These are phyloP conservation scores for Plectosphaerella cucumerina DNA, from an alignment of 2,329 filamentous ascomycete genomes.

Conservation along the genomic window DNA sequence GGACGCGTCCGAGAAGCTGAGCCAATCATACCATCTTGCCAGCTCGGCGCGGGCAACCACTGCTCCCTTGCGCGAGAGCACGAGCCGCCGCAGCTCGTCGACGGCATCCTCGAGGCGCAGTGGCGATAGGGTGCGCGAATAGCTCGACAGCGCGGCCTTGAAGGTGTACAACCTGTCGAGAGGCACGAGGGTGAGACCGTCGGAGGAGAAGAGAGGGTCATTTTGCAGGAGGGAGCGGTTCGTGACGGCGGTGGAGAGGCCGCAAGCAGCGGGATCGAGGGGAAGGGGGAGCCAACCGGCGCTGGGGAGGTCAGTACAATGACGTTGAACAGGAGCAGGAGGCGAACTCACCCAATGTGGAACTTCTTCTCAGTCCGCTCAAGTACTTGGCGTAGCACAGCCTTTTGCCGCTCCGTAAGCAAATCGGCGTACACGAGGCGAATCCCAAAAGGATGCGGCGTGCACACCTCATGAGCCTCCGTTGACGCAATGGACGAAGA, in stretches of 20 bases:
- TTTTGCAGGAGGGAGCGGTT: slow-evolving; percentile 55
- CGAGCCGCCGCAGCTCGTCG: slow-evolving; percentile 56
- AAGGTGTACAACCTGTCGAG: slow-evolving; percentile 62
- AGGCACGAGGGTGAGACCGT: slow-evolving; percentile 54
- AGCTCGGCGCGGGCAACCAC: slow-evolving; percentile 48
- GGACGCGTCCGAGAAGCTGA: slow-evolving; percentile 46
- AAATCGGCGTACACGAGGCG: slow-evolving; percentile 44
- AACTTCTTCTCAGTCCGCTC: slow-evolving; percentile 47
- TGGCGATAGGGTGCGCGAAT: slow-evolving; percentile 41
- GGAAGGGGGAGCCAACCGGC: slow-evolving; percentile 39
- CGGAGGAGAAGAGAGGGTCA: slow-evolving; percentile 55
- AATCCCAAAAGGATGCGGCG: slow-evolving; percentile 40
- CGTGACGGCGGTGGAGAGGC: slow-evolving; percentile 48
- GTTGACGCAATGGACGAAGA: slow-evolving; percentile 35
- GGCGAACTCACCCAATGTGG: slow-evolving; percentile 16
- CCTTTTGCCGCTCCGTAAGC: slow-evolving; percentile 42
- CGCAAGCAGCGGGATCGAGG: slow-evolving; percentile 35
- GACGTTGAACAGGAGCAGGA: not conserved
- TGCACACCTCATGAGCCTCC: slow-evolving; percentile 22
- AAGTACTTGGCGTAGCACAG: slow-evolving; percentile 42
- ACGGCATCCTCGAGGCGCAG: slow-evolving; percentile 55
- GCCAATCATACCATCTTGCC: slow-evolving; percentile 51
- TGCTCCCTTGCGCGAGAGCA: slow-evolving; percentile 47
- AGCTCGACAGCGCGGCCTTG: slow-evolving; percentile 55
- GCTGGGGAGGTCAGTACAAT: slow-evolving; percentile 16